A percentile compares a stretch with the other conserved stretches of the same genome.
Evolutionary conservation across 805 yeast species (phyloP).

Genomic region (Alloascoidea hylecoeti): DNA sequence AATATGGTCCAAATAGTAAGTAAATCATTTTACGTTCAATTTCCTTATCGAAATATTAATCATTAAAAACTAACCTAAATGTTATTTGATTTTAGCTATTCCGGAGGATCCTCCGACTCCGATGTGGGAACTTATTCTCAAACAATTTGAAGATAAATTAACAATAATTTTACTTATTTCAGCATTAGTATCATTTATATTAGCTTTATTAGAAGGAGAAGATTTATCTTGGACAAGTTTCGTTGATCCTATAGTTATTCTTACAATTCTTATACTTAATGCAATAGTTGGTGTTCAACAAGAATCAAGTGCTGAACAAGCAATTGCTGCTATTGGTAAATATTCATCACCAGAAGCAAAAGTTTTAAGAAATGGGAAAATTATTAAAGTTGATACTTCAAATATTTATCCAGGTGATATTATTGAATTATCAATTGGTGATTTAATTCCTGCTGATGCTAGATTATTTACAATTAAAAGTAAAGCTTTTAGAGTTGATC

Average conservation of each 20-base stretch:
- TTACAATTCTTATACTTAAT: slow-evolving; percentile 28
- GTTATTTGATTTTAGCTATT: slow-evolving; percentile 10
- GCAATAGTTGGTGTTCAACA: slow-evolving; percentile 35
- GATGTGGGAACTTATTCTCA: slow-evolving; percentile 18
- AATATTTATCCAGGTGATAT: slow-evolving; percentile 29
- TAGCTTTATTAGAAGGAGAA: slow-evolving; percentile 18
- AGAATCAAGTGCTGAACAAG: slow-evolving; percentile 34
- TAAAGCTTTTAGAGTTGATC: slow-evolving; percentile 26
- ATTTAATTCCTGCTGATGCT: slow-evolving; percentile 28
- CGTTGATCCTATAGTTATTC: slow-evolving; percentile 27
- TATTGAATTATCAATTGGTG: slow-evolving; percentile 25
- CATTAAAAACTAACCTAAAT: not conserved
- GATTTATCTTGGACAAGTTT: slow-evolving; percentile 18
- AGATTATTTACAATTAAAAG: slow-evolving; percentile 17
- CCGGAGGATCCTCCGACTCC: slow-evolving; percentile 23
- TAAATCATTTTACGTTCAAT: not conserved
- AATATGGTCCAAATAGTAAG: slow-evolving; percentile 1
- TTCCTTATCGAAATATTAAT: no score
- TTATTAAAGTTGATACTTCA: slow-evolving; percentile 24
- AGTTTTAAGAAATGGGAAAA: slow-evolving; percentile 27
- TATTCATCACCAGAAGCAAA: slow-evolving; percentile 32
- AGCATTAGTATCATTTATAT: slow-evolving; percentile 18
- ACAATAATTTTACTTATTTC: slow-evolving; percentile 20
- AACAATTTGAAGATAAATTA: slow-evolving; percentile 22
- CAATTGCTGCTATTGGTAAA: slow-evolving; percentile 32